Base-by-base conservation (phyloP, 257 asterid species). In the Ophiorrhiza pumila region DNA sequence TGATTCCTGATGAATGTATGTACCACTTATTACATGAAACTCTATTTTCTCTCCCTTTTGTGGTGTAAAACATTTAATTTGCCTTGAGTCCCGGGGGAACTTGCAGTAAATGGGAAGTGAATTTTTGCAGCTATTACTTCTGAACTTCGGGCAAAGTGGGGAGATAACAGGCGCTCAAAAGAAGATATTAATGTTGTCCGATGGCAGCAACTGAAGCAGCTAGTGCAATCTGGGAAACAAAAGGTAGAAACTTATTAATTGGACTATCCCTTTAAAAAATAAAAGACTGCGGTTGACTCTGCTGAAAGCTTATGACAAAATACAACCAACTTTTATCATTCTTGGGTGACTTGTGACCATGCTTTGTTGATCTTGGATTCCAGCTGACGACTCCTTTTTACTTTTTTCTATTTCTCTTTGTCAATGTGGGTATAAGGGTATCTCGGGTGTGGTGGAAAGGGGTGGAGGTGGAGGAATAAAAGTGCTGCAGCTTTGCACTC, bases 1-100 rank as follows among this genome's bases (percentile, higher is more conserved):
- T 90, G 96, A 85, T 94, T 85, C 97, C 95, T 47, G 97, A 94
- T 76, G 96, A 90, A 81, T 86, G 97, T 90, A 88, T 72, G 93
- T 27, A 49, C 37, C 32, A 41, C 50, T 62, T 58, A 35, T 77
- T 74, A n/a, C 49, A 43, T 73, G 18, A 62, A 49, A 27, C 58
- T 69, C 37, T 12, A 65, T 59, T 42, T 55, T 57, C 39, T 78
- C 57, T 66, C 42, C 58, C 65, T 66, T 45, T 46, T 42, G 18
- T 77, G 34, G 39, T 60, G 31, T 65, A 59, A 71, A 71, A 57
- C 23, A 46, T 15, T 29, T 50, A 47, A 18, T 62, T 68, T 47
- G 49, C 69, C 73, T 49, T 65, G 29, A 25, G 34, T 47, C 42
- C 31, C 43, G 46, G 59, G n/a, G n/a, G 60, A 65, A 62, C 20